phyloP scores from a whole-genome alignment of 1,284 basidiomycete species.

The Xerocomus nothofagi region DNA sequence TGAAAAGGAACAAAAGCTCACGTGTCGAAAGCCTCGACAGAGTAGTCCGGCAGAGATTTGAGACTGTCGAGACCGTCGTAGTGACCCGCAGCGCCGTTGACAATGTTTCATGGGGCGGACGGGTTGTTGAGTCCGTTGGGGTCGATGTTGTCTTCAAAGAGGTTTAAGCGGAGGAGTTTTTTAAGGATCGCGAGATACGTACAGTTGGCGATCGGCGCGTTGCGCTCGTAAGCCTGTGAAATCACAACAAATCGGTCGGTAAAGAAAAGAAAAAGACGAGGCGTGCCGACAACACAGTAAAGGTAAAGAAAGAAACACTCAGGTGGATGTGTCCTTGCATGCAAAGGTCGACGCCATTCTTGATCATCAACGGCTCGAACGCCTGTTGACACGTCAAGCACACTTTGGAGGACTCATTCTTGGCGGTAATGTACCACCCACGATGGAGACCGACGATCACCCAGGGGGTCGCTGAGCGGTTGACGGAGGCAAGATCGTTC shows the following conservation, averaged over 20 bases:
- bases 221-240: slow-evolving; percentile 28
- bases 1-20: no score
- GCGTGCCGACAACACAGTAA: no score
- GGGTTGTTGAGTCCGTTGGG: slow-evolving; percentile 30
- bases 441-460: slow-evolving; percentile 30
- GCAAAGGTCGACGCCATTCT: slow-evolving; percentile 33
- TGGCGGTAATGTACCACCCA: slow-evolving; percentile 25
- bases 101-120: slow-evolving; percentile 30
- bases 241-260: no score
- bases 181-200: no score
- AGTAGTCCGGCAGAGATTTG: neutral
- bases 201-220: slow-evolving; percentile 31
- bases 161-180: no score
- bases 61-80: slow-evolving; percentile 32
- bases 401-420: slow-evolving; percentile 10
- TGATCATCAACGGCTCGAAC: slow-evolving; percentile 32
- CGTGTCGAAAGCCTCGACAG: slow-evolving; percentile 17
- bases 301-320: neutral
- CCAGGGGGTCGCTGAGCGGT: slow-evolving; percentile 29
- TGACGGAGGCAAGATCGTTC: slow-evolving; percentile 24
- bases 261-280: no score
- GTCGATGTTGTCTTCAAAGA: slow-evolving; percentile 19
- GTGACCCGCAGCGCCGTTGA: slow-evolving; percentile 32
- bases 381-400: slow-evolving; percentile 29
- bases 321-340: slow-evolving; percentile 33